These are phyloP conservation scores for Nemania sp. DNA, from an alignment of 2,329 filamentous ascomycete genomes.

Conservation along the genomic window DNA sequence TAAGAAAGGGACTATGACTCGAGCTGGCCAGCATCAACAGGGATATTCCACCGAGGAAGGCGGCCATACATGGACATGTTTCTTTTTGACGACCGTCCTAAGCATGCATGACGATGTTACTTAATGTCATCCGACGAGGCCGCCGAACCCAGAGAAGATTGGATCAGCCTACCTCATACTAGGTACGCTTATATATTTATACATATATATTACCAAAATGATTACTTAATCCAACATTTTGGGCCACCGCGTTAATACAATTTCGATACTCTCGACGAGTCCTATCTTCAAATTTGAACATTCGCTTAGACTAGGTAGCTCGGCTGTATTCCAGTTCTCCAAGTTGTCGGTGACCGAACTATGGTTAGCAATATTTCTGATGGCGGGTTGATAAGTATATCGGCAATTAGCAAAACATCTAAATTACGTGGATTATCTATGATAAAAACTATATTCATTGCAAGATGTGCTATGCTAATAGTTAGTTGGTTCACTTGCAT, in stretches of 20 bases:
- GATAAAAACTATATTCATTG: neutral
- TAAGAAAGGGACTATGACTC: slow-evolving; percentile 33
- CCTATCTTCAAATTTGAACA: neutral
- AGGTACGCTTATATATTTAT: no score
- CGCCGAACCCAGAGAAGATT: slow-evolving; percentile 1
- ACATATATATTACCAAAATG: slow-evolving; percentile 4
- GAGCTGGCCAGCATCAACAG: slow-evolving; percentile 25
- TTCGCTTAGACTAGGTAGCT: neutral
- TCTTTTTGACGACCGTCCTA: slow-evolving; percentile 19
- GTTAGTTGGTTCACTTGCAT: slow-evolving; percentile 17
- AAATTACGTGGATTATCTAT: neutral
- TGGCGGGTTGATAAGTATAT: neutral
- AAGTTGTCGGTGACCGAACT: slow-evolving; percentile 18
- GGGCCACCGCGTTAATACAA: neutral
- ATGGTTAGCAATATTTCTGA: slow-evolving; percentile 6
- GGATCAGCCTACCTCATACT: neutral
- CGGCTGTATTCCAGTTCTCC: neutral
- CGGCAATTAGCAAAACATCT: neutral
- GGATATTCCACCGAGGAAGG: slow-evolving; percentile 32
- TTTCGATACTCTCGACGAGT: neutral
- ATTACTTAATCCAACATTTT: neutral
- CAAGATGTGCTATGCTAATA: slow-evolving; percentile 14
- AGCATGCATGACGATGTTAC: slow-evolving; percentile 37
- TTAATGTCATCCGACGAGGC: slow-evolving; percentile 24
- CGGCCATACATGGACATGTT: slow-evolving; percentile 26